Percentiles rank a stretch among this genome's conserved stretches.
Evolutionary conservation across 495 filamentous ascomycete species (phyloP).

Genomic region (Trichoderma gamsii): DNA sequence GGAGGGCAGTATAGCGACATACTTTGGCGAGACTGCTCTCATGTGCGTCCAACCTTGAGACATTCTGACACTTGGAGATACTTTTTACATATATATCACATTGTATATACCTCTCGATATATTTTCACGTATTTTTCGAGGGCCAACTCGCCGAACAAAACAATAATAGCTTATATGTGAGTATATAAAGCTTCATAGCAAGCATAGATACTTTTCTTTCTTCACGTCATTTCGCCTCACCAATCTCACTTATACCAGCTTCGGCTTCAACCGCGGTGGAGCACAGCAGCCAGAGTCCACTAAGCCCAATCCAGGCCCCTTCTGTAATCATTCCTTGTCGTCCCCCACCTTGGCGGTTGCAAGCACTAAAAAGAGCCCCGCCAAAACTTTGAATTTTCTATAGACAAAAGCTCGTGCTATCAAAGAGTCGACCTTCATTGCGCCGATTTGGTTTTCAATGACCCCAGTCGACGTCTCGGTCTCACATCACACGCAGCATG

Average conservation of each 20-base stretch:
- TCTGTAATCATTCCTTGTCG: not conserved
- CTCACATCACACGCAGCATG: not conserved
- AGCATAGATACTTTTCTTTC: no score
- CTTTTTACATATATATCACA: no score
- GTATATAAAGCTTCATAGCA: no score
- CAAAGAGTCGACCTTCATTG: no score
- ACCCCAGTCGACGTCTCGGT: no score
- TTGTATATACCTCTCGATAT: no score
- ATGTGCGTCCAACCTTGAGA: slow-evolving; percentile 39
- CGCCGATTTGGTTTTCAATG: no score
- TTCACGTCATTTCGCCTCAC: no score
- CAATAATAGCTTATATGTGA: no score
- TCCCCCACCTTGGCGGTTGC: slow-evolving; percentile 2
- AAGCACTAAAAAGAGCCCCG: slow-evolving; percentile 9
- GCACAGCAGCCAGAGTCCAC: not conserved
- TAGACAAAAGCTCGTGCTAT: not conserved
- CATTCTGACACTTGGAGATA: no score
- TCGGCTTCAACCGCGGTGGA: not conserved
- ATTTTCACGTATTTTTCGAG: no score
- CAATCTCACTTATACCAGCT: not conserved
- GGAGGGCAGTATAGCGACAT: slow-evolving; percentile 41
- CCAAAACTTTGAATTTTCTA: slow-evolving; percentile 13
- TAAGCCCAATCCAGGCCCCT: not conserved
- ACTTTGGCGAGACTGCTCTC: slow-evolving; percentile 47
- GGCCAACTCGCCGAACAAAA: no score